Evolutionary conservation across 1,284 basidiomycete species (phyloP).

Genomic region (Hemileia vastatrix): DNA sequence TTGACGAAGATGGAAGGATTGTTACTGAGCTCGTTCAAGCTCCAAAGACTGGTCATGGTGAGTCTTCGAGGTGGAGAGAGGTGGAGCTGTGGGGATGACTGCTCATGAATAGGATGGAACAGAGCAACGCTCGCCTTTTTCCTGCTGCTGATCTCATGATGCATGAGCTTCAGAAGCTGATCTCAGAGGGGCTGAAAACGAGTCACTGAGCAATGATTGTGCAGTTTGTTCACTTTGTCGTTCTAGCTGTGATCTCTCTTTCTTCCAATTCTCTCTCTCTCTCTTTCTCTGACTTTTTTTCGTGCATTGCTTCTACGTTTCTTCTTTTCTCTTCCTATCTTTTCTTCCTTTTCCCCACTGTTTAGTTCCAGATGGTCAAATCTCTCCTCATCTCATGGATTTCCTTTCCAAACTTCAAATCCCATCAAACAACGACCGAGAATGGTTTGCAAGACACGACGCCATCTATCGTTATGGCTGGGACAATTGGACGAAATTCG

Average conservation of each 20-base stretch:
- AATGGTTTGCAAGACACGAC: constrained; percentile 62
- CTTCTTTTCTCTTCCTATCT: too few relatives aligned
- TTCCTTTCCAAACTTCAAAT: constrained; percentile 63
- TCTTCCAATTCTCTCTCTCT: background rate
- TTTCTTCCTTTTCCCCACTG: too few relatives aligned
- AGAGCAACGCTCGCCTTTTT: too few relatives aligned
- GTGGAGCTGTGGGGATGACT: too few relatives aligned
- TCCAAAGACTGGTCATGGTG: constrained; percentile 68
- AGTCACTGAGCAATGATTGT: too few relatives aligned
- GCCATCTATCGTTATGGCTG: constrained; percentile 56
- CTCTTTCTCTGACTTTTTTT: background rate
- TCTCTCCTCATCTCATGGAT: constrained; percentile 71
- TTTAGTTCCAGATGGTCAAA: constrained; percentile 72
- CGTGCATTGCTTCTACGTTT: too few relatives aligned
- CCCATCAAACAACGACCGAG: constrained; percentile 70
- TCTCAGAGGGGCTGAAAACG: too few relatives aligned
- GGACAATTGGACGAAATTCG: constrained; percentile 71
- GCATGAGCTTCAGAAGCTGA: too few relatives aligned
- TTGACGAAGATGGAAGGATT: constrained; percentile 57
- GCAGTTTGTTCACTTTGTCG: background rate
- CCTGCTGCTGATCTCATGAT: too few relatives aligned
- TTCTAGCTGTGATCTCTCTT: background rate
- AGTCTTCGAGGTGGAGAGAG: constrained; percentile 31
- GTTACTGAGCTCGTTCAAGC: constrained; percentile 61
- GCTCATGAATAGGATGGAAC: background rate